Evolutionary conservation across 352 stramenopile species (phyloP).

Genomic region (Phytophthora boehmeriae): DNA sequence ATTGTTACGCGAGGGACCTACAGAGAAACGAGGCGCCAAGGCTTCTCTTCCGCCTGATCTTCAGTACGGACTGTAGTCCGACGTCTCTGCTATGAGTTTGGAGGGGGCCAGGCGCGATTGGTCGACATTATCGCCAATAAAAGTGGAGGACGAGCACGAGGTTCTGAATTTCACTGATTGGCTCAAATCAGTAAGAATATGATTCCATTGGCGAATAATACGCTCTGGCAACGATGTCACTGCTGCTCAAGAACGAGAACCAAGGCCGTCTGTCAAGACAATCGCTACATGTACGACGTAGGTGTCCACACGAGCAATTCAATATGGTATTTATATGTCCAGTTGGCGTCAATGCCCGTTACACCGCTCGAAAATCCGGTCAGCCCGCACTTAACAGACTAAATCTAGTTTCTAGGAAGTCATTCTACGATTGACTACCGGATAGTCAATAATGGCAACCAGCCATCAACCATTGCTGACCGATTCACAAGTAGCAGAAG

Average conservation of each 20-base stretch:
- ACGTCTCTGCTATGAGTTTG: not conserved
- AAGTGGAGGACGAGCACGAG: not conserved
- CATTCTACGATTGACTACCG: not conserved
- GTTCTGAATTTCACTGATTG: not conserved
- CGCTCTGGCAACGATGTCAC: not conserved
- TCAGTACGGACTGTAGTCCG: slow-evolving; percentile 1
- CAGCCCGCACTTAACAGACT: not conserved
- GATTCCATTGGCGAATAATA: not conserved
- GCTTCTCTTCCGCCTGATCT: not conserved
- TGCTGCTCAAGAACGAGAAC: not conserved
- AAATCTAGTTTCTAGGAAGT: too few relatives aligned
- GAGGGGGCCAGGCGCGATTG: not conserved
- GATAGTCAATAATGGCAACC: not conserved
- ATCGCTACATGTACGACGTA: too few relatives aligned
- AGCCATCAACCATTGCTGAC: slow-evolving; percentile 15
- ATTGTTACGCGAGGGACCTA: not conserved
- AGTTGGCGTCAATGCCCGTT: too few relatives aligned
- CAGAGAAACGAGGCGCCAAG: too few relatives aligned
- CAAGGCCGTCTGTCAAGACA: not conserved
- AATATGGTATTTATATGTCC: too few relatives aligned
- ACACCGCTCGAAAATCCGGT: not conserved
- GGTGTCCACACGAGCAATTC: too few relatives aligned
- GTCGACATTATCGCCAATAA: not conserved
- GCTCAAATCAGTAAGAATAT: too few relatives aligned
- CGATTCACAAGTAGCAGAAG: too few relatives aligned